phyloP scores from a whole-genome alignment of 352 stramenopile species.

The Pythium pyrilobum region DNA sequence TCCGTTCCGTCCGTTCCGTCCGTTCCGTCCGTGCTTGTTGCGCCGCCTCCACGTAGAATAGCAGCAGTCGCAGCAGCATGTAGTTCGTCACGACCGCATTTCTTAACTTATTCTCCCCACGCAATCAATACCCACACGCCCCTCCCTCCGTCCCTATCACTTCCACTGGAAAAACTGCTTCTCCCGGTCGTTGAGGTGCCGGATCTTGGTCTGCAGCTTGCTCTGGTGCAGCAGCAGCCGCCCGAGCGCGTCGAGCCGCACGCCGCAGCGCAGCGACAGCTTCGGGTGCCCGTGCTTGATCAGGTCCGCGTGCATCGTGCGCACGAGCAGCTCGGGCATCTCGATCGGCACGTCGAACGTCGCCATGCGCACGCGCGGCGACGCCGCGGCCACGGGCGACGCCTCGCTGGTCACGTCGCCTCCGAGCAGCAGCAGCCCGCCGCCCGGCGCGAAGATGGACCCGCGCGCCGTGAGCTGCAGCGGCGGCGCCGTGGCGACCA shows the following conservation, averaged over 20 bases:
- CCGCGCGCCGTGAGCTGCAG: neutral
- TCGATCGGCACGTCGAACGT: conserved; percentile 65
- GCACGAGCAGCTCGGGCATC: conserved; percentile 38
- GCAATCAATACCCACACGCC: neutral
- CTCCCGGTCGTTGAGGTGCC: conserved; percentile 34
- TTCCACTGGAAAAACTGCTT: conserved; percentile 49
- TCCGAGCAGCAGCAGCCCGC: too few species aligned
- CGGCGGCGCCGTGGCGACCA: conserved; percentile 34
- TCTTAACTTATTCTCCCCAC: too few species aligned
- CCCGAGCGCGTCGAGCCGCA: conserved; percentile 42
- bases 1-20: neutral
- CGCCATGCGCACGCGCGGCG: conserved; percentile 35
- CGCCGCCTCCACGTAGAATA: neutral
- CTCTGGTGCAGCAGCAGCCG: conserved; percentile 36
- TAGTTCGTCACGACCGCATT: neutral
- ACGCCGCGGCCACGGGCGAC: neutral
- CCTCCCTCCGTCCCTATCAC: neutral
- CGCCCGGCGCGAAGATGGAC: too few species aligned
- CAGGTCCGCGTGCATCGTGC: conserved; percentile 34
- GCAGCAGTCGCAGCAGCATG: neutral
- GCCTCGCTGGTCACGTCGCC: too few species aligned
- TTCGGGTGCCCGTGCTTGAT: conserved; percentile 43
- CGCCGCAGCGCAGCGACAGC: conserved; percentile 46
- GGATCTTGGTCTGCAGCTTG: conserved; percentile 30
- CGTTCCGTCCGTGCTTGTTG: neutral